Percentiles rank a stretch among this genome's conserved stretches.
phyloP scores from a whole-genome alignment of 768 basidiomycete genomes.

The Pholiota microspora region DNA sequence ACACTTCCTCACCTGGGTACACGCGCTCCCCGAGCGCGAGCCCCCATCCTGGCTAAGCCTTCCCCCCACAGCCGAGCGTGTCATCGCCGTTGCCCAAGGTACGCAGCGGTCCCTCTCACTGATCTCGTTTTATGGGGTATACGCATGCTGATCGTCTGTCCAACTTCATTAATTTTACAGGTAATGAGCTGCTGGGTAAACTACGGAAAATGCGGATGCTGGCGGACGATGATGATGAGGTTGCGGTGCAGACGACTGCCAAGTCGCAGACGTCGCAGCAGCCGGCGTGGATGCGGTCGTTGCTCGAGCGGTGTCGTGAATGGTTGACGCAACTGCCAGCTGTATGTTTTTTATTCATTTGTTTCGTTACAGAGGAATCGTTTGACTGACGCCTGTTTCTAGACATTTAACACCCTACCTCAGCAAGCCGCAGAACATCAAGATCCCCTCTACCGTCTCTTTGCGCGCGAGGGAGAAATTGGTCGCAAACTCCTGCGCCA shows the following conservation, averaged over 20 bases:
- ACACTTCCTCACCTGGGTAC: conserved; percentile 90
- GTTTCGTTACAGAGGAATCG: not conserved
- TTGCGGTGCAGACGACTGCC: conserved; percentile 48
- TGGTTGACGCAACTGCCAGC: conserved; percentile 79
- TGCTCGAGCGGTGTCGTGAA: conserved; percentile 79
- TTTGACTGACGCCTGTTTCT: conserved; percentile 4
- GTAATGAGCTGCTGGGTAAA: conserved; percentile 79
- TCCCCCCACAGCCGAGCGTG: conserved; percentile 87
- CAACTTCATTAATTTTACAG: conserved; percentile 34
- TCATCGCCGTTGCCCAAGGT: conserved; percentile 93
- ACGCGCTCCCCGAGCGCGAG: conserved; percentile 85
- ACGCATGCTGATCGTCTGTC: conserved; percentile 7
- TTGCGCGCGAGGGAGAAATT: conserved; percentile 82
- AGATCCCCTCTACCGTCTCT: conserved; percentile 87
- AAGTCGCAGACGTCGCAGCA: conserved; percentile 70
- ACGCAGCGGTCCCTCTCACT: conserved; percentile 16
- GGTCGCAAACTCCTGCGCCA: conserved; percentile 76
- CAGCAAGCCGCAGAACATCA: conserved; percentile 68
- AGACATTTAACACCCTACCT: conserved; percentile 65
- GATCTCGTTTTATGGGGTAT: not conserved
- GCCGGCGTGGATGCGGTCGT: conserved; percentile 92
- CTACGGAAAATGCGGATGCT: conserved; percentile 92
- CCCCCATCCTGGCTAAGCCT: conserved; percentile 94
- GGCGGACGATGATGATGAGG: conserved; percentile 86
- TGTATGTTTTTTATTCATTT: conserved; percentile 39